Evolutionary conservation across 1,139 yeast species (phyloP).

Genomic region (Blastobotrys ciferrii): DNA sequence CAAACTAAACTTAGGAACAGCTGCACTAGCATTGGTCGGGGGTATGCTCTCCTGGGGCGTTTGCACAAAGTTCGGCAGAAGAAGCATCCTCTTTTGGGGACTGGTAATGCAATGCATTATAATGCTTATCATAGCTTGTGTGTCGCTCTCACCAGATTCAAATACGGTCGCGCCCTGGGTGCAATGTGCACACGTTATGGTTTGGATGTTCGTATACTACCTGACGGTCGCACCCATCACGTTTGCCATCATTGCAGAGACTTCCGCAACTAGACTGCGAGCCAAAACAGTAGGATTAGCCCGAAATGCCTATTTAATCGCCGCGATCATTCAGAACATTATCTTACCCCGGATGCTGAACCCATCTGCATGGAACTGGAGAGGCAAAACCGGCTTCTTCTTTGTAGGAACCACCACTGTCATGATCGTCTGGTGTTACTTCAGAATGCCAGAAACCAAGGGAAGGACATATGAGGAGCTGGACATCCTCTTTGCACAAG

Average conservation of each 20-base stretch:
- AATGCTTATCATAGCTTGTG: conserved; percentile 20
- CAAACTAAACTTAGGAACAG: conserved; percentile 12
- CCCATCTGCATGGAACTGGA: conserved; percentile 54
- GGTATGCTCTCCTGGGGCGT: conserved; percentile 52
- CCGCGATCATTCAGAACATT: conserved; percentile 41
- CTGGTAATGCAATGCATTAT: conserved; percentile 38
- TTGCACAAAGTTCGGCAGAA: conserved; percentile 48
- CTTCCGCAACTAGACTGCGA: conserved; percentile 53
- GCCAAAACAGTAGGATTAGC: conserved; percentile 54
- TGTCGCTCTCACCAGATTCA: conserved; percentile 16
- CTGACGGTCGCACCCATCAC: conserved; percentile 55
- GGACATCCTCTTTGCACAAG: conserved; percentile 36
- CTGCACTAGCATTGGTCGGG: conserved; percentile 46
- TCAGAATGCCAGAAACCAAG: conserved; percentile 58
- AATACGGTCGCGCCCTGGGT: conserved; percentile 10
- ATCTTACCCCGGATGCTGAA: conserved; percentile 56
- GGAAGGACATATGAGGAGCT: conserved; percentile 58
- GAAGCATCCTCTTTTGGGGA: conserved; percentile 42
- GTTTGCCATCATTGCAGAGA: conserved; percentile 55
- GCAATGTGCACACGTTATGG: neutral
- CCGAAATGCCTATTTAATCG: conserved; percentile 46
- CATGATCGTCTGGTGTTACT: conserved; percentile 42
- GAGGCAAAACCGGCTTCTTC: conserved; percentile 56
- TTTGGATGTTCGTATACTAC: conserved; percentile 42
- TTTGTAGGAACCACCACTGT: conserved; percentile 49